Evolutionary conservation across 2,329 filamentous ascomycete species (phyloP), one percentile per base, ranked within the genome.

Genomic region (Sporothrix euskadiensis): DNA sequence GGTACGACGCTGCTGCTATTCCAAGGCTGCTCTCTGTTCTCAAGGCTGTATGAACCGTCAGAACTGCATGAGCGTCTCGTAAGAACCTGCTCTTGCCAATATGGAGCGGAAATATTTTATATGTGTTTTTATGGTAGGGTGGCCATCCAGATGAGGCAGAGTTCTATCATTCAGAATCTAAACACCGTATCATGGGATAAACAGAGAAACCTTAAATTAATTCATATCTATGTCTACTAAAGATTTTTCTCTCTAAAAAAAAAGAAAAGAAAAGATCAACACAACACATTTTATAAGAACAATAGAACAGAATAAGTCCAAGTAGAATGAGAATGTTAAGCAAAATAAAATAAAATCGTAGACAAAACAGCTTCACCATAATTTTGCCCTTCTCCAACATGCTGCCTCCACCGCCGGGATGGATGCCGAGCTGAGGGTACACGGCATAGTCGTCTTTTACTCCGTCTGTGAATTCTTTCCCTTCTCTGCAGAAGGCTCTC

Each of bases 1-100:
- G 5, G n/a, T 65, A 44, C 44, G 32, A 65, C 35, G 35, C 35
- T 65, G 59, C 59, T 63, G 59, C 59, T 65, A 65, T 65, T 65
- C 41, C 35, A n/a, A 44, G 59, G 39, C 35, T 41, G n/a, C 22
- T 4, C 52, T 56, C 52, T 56, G 4, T 22, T 30, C 22, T 65
- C 35, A 26, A 14, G 59, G 59, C 10, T 44, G 35, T 44, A 26
- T 41, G 32, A 63, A 44, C 44, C 30, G 52, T 56, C 2, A 3
- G 47, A 52, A n/a, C 47, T 19, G 12, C 19, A 52, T 52, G 47
- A 19, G n/a, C 14, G 16, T 26, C 52, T n/a, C 22, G 52, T 22
- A 10, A 30, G 26, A 9, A 56, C n/a, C n/a, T n/a, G 35, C 30
- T 63, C 35, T 63, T 63, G 35, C 19, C 44, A 47, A 47, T 32